Evolutionary conservation across 2,329 filamentous ascomycete species (phyloP).

Genomic region (Zelopaecilomyces penicillatus): DNA sequence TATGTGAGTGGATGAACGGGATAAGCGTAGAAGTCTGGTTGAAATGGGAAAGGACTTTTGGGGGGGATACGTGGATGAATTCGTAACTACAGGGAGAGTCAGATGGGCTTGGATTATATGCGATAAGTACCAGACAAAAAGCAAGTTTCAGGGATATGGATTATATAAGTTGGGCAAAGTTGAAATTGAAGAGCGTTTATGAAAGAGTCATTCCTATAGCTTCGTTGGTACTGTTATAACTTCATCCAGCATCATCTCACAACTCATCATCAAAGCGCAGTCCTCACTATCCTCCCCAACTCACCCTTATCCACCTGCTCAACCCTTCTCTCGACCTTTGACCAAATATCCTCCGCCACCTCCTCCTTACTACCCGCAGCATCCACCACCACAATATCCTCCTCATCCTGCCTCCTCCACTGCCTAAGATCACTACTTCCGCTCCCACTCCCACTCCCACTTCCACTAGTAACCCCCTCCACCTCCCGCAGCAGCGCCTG

Average conservation of each 20-base stretch:
- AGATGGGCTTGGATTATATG: no score
- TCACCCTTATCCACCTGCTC: conserved; percentile 42
- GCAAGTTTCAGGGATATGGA: no score
- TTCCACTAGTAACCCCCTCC: conserved; percentile 8
- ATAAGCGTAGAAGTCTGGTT: no score
- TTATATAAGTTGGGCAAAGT: no score
- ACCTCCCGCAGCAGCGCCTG: conserved; percentile 14
- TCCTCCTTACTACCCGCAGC: conserved; percentile 47
- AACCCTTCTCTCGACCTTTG: conserved; percentile 37
- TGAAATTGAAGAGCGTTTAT: background rate
- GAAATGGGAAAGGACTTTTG: no score
- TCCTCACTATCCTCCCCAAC: conserved; percentile 37
- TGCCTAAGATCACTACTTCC: conserved; percentile 11
- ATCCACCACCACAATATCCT: conserved; percentile 47
- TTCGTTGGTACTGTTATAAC: no score
- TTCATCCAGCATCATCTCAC: conserved; percentile 1
- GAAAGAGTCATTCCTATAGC: background rate
- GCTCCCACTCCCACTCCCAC: no score
- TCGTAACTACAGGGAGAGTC: no score
- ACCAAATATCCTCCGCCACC: conserved; percentile 49
- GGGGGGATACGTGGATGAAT: no score
- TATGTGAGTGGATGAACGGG: no score
- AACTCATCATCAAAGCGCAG: background rate
- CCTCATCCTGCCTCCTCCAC: conserved; percentile 40
- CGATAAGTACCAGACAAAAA: no score